Evolutionary conservation across 2,329 filamentous ascomycete species (phyloP).

Genomic region (Colletotrichum phormii): DNA sequence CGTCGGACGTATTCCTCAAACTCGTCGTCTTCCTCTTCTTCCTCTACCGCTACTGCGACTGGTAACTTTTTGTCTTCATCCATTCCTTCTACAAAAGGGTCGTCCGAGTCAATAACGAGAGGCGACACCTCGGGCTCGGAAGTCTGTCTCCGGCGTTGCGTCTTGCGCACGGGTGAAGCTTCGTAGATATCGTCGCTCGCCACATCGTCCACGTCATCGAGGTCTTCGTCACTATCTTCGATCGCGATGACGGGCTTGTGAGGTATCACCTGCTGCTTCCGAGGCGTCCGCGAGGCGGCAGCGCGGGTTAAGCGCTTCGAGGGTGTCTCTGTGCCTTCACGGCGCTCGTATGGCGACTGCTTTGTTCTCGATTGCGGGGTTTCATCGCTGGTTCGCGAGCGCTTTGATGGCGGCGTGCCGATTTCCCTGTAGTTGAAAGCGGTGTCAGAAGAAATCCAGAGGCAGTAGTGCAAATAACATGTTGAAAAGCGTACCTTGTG

Average conservation of each 20-base stretch:
- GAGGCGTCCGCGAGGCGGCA: constrained; percentile 31
- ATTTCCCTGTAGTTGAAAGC: constrained; percentile 41
- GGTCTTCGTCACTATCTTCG: constrained; percentile 39
- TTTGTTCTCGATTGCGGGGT: constrained; percentile 29
- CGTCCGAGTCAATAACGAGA: constrained; percentile 42
- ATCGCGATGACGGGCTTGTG: constrained; percentile 38
- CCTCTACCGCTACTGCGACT: neutral
- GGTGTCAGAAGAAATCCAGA: constrained; percentile 33
- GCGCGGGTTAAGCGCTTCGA: constrained; percentile 28
- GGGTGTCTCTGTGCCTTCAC: constrained; percentile 19
- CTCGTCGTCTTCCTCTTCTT: constrained; percentile 52
- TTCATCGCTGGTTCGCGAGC: constrained; percentile 42
- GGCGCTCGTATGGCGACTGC: constrained; percentile 11
- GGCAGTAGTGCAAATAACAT: neutral
- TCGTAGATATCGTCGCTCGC: constrained; percentile 33
- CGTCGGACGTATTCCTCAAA: constrained; percentile 58
- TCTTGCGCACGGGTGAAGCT: constrained; percentile 34
- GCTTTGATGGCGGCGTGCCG: constrained; percentile 52
- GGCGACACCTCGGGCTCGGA: constrained; percentile 27
- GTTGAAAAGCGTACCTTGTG: constrained; percentile 1
- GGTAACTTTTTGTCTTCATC: constrained; percentile 26
- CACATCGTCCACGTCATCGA: constrained; percentile 14
- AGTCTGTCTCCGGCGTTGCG: neutral
- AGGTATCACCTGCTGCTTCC: constrained; percentile 23
- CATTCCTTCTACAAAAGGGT: constrained; percentile 30